phyloP scores from a whole-genome alignment of 345 rosid genomes.

The Toxicodendron radicans region DNA sequence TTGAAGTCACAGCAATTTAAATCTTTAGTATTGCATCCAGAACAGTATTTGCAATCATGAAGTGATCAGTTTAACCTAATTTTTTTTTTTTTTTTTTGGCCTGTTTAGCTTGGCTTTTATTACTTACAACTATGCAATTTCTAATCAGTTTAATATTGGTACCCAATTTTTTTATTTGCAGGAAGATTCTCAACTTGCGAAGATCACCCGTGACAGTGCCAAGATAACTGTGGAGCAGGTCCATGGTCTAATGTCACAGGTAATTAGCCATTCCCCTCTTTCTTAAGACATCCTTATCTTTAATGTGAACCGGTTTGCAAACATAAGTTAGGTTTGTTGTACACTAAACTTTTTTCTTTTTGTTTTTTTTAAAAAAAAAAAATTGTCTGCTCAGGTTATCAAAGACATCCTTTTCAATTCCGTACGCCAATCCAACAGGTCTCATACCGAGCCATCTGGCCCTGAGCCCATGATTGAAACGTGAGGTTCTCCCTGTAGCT shows the following conservation, averaged over 20 bases:
- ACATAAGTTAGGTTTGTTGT: not conserved
- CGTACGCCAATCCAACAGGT: constrained; percentile 56
- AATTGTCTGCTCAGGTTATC: constrained; percentile 57
- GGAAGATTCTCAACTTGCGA: constrained; percentile 97
- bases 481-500: constrained; percentile 28
- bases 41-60: not conserved
- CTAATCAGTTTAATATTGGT: not conserved
- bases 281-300: not conserved
- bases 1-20: not conserved
- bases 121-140: not conserved
- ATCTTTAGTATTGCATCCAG: not conserved
- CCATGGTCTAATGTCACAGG: constrained; percentile 99
- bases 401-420: constrained; percentile 96
- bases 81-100: not conserved
- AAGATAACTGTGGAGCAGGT: constrained; percentile 98
- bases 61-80: not conserved
- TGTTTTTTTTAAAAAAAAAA: constrained; percentile 8
- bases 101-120: not conserved
- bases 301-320: not conserved
- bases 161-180: constrained; percentile 34
- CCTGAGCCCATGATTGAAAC: constrained; percentile 98
- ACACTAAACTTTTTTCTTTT: not conserved
- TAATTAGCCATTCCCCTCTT: constrained; percentile 23
- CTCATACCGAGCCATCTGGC: constrained; percentile 50
- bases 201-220: constrained; percentile 95